Base-by-base conservation (phyloP, 2,329 filamentous ascomycete genomes). In the Hypoxylon sp. region DNA sequence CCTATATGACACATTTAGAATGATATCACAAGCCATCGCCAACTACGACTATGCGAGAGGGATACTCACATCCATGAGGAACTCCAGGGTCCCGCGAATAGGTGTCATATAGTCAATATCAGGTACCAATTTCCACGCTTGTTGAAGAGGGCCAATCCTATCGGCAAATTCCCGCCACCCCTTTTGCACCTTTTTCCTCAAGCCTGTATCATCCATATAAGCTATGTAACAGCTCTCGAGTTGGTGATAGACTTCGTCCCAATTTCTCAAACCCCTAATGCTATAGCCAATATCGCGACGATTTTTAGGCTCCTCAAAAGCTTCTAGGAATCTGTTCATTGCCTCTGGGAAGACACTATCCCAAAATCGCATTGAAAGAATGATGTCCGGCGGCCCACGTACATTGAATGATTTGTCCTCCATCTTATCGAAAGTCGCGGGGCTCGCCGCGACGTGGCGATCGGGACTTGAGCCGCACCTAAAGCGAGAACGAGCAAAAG, bases 61-160 rank as follows among this genome's bases (percentile, higher is more conserved):
- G 5, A 30, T 30, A 30, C 28, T 30, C 11, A 58, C 23, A 57
- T 57, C 53, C 3, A 41, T 57, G 1, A 41, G n/a, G 19, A 57
- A 57, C 13, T 30, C 43, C 11, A 36, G 14, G 3, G 43, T 48
- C 11, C 28, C 28, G 14, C 17, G 41, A 36, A 57, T 23, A 5
- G 43, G 43, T 25, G 45, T 48, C 6, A 48, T 7, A n/a, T 48
- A 48, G 3, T 48, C 45, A 9, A 48, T 28, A 9, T 48, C 45
- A 5, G 45, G 45, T n/a, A 48, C 21, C 21, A 48, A 48, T 13
- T 28, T 48, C 45, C 45, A 48, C n/a, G 21, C 45, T 48, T 48
- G 21, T 25, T 48, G 45, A 6, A 48, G 2, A n/a, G 45, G 45
- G 10, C 45, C 45, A 28, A 48, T 48, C 30, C 21, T 21, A 17